These are phyloP conservation scores for Suillus paluster DNA, from an alignment of 768 basidiomycete genomes.

Conservation along the genomic window DNA sequence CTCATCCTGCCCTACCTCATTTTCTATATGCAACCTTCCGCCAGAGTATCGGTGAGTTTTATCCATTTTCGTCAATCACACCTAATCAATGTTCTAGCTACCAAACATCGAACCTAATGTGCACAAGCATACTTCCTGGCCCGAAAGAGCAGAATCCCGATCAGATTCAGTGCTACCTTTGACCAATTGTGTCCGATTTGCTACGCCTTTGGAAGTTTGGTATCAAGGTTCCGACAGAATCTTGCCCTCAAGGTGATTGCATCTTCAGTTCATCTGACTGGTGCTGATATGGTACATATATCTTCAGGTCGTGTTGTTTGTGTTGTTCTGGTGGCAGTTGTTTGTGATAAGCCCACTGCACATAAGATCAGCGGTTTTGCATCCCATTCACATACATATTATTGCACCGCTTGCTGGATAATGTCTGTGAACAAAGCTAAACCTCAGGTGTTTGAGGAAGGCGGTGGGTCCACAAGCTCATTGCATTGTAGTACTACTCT, in stretches of 20 bases:
- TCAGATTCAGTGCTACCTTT: conserved; percentile 31
- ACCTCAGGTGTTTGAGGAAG: not conserved
- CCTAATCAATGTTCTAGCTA: too few relatives aligned
- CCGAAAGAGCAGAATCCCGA: conserved; percentile 32
- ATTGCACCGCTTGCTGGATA: conserved; percentile 43
- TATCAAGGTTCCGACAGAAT: conserved; percentile 23
- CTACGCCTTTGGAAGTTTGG: conserved; percentile 29
- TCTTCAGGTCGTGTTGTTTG: conserved; percentile 29
- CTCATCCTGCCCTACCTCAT: conserved; percentile 39
- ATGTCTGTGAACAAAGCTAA: conserved; percentile 25
- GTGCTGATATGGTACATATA: too few relatives aligned
- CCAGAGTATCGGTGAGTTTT: conserved; percentile 26
- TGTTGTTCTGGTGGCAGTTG: conserved; percentile 36
- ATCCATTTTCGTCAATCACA: not conserved
- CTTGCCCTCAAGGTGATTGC: conserved; percentile 29
- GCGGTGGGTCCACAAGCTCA: too few relatives aligned
- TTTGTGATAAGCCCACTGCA: conserved; percentile 44
- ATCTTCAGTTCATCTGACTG: too few relatives aligned
- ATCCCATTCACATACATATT: conserved; percentile 34
- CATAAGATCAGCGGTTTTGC: conserved; percentile 39
- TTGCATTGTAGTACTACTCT: too few relatives aligned
- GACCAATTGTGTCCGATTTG: conserved; percentile 31
- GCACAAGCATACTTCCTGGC: conserved; percentile 31
- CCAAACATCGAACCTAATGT: conserved; percentile 26
- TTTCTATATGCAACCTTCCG: conserved; percentile 37